These are phyloP conservation scores for Ceratocystis alfenasii DNA, from an alignment of 2,329 filamentous ascomycete genomes.

Conservation along the genomic window DNA sequence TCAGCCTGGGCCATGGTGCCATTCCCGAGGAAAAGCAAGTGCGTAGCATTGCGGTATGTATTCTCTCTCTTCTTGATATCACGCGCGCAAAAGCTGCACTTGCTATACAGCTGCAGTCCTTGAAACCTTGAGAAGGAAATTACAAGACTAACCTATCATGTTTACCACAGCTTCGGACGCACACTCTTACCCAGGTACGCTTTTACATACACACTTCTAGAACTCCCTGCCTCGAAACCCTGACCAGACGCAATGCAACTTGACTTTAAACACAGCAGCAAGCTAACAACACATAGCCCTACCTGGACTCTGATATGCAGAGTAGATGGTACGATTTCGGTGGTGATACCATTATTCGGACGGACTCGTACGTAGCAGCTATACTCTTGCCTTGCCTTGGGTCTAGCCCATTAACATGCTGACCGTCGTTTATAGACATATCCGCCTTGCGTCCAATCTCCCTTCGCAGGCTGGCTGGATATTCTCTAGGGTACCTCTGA, in stretches of 20 bases:
- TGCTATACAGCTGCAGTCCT: neutral
- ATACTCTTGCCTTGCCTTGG: neutral
- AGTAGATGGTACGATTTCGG: conserved; percentile 99
- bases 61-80: neutral
- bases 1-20: conserved; percentile 16
- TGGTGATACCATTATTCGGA: conserved; percentile 76
- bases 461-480: conserved; percentile 87
- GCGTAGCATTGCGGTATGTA: conserved; percentile 24
- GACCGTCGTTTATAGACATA: conserved; percentile 48
- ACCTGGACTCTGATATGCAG: conserved; percentile 95
- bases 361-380: conserved; percentile 43
- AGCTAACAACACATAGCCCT: conserved; percentile 50
- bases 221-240: conserved; percentile 15
- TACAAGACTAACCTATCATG: conserved; percentile 14
- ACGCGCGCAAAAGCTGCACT: neutral
- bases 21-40: conserved; percentile 22
- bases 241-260: conserved; percentile 23
- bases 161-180: conserved; percentile 60
- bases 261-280: conserved; percentile 10
- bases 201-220: conserved; percentile 25
- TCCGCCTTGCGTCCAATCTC: conserved; percentile 81
- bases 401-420: neutral
- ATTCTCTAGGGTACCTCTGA: conserved; percentile 86
- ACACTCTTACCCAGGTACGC: conserved; percentile 66
- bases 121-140: neutral